phyloP scores from a whole-genome alignment of 2,329 filamentous ascomycete species.

The Juglanconis oblonga region DNA sequence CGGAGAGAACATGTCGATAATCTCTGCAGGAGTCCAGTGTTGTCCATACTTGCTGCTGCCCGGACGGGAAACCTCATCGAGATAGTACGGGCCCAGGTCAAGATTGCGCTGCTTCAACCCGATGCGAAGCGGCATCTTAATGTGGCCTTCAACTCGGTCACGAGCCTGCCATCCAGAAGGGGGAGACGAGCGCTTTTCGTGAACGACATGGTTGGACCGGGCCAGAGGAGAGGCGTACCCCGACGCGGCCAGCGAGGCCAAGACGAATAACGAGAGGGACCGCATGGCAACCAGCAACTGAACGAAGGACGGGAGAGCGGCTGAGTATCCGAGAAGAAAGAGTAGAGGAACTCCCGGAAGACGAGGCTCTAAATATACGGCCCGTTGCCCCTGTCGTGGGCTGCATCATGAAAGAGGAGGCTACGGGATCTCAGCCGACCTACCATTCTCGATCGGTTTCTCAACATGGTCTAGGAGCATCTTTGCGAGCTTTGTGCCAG shows the following conservation, averaged over 20 bases:
- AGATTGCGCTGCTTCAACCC: constrained; percentile 17
- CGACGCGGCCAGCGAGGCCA: constrained; percentile 1
- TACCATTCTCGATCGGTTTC: neutral
- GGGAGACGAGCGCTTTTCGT: constrained; percentile 11
- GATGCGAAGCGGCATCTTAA: constrained; percentile 15
- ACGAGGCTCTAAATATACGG: neutral
- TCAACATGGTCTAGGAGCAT: neutral
- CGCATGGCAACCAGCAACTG: neutral
- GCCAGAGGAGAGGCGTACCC: neutral
- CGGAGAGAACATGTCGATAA: constrained; percentile 15
- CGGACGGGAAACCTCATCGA: constrained; percentile 13
- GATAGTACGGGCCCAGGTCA: constrained; percentile 9
- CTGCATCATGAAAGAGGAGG: neutral
- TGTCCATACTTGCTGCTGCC: constrained; percentile 15
- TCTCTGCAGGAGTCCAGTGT: constrained; percentile 15
- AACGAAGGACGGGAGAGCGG: neutral
- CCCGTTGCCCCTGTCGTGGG: neutral
- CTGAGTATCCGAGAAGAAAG: neutral
- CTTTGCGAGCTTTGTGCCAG: neutral
- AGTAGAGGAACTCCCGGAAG: neutral
- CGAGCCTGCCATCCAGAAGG: constrained; percentile 13
- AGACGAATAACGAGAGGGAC: neutral
- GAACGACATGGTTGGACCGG: constrained; percentile 9
- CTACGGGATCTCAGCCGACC: neutral
- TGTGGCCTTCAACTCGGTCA: constrained; percentile 12